Percentiles rank a stretch among this genome's conserved stretches.
Evolutionary conservation across 2,329 filamentous ascomycete species (phyloP).

Genomic region (Claviceps maximensis): DNA sequence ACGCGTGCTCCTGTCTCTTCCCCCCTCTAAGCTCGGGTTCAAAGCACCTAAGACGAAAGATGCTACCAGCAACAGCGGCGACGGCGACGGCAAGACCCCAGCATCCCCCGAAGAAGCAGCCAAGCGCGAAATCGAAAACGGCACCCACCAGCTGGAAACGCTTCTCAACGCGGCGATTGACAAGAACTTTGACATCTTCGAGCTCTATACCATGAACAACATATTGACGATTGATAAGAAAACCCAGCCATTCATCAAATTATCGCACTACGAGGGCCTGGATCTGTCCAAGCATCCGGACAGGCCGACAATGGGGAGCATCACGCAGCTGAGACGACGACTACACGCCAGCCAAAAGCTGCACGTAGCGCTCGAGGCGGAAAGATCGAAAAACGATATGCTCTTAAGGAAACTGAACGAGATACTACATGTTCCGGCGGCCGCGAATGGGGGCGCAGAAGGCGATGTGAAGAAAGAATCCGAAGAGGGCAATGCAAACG

Average conservation of each 20-base stretch:
- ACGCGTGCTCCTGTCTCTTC: conserved; percentile 59
- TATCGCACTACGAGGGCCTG: conserved; percentile 71
- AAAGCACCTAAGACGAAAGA: conserved; percentile 22
- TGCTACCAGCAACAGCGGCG: not conserved
- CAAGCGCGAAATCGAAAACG: conserved; percentile 68
- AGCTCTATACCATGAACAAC: conserved; percentile 83
- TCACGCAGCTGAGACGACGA: conserved; percentile 59
- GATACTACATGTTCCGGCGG: conserved; percentile 20
- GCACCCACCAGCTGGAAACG: conserved; percentile 73
- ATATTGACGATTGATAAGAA: conserved; percentile 56
- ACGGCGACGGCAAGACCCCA: conserved; percentile 3
- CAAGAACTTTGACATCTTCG: conserved; percentile 73
- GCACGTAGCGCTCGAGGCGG: conserved; percentile 53
- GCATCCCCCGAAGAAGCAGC: conserved; percentile 26
- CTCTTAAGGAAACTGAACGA: conserved; percentile 51
- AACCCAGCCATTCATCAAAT: conserved; percentile 64
- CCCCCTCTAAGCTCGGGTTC: conserved; percentile 74
- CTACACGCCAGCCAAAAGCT: conserved; percentile 69
- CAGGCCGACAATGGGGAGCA: conserved; percentile 48
- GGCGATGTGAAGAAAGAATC: conserved; percentile 4
- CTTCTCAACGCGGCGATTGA: conserved; percentile 70
- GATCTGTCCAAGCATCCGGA: conserved; percentile 26
- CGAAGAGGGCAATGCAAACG: conserved; percentile 3
- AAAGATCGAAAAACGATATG: conserved; percentile 58
- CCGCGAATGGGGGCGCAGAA: conserved; percentile 4